These are phyloP conservation scores for Tuber indicum DNA, from an alignment of 495 filamentous ascomycete species.

Conservation along the genomic window DNA sequence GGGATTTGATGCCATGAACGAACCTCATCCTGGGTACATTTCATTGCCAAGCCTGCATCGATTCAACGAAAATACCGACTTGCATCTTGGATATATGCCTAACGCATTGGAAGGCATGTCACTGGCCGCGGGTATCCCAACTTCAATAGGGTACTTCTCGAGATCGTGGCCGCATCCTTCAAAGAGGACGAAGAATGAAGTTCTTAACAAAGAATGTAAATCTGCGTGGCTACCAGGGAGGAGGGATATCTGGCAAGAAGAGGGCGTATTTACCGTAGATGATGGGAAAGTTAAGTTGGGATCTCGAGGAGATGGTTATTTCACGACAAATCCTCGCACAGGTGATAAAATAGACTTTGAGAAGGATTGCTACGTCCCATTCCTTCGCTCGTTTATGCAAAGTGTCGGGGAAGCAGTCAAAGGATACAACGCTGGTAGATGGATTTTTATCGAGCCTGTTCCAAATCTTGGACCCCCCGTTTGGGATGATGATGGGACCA, in stretches of 20 bases:
- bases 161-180: constrained; percentile 42
- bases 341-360: constrained; percentile 60
- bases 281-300: constrained; percentile 46
- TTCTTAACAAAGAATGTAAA: constrained; percentile 26
- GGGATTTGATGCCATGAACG: constrained; percentile 69
- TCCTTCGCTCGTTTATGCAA: constrained; percentile 32
- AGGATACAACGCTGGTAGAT: constrained; percentile 25
- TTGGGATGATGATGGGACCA: constrained; percentile 49
- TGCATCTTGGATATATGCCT: constrained; percentile 40
- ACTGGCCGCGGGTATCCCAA: constrained; percentile 34
- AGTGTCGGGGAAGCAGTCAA: constrained; percentile 15
- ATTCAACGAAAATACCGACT: constrained; percentile 40
- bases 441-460: constrained; percentile 41
- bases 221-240: constrained; percentile 28
- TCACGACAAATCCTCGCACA: constrained; percentile 55
- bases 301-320: constrained; percentile 48
- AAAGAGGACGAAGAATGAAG: constrained; percentile 21
- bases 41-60: constrained; percentile 28
- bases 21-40: constrained; percentile 50
- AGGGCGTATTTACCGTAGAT: constrained; percentile 32
- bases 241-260: constrained; percentile 38
- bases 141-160: constrained; percentile 24
- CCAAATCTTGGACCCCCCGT: constrained; percentile 35
- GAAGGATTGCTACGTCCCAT: constrained; percentile 40
- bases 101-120: constrained; percentile 38